Conservation (phyloP, 345 rosid genomes). For the Brassica rapa region DNA sequence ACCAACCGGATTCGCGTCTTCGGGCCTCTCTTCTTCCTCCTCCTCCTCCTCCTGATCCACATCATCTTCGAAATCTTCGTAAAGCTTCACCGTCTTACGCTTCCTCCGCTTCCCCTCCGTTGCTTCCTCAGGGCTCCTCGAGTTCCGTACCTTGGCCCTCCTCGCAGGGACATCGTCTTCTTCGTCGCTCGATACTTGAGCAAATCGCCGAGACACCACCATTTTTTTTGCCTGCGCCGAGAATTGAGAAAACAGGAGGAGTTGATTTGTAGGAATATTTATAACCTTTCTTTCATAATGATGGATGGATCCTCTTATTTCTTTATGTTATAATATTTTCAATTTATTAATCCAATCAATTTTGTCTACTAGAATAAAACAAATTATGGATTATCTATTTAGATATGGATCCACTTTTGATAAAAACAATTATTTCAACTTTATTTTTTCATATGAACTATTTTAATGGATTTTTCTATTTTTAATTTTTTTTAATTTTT, state of each 20-base stretch:
- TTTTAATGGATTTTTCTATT: no score
- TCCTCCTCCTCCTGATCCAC: constrained; percentile 37
- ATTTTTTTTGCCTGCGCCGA: neutral
- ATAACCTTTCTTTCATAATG: neutral
- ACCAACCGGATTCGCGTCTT: constrained; percentile 87
- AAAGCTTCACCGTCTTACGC: constrained; percentile 62
- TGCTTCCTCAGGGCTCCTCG: constrained; percentile 34
- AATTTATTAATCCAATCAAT: neutral
- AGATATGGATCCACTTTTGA: neutral
- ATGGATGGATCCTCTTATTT: neutral
- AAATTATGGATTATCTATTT: neutral
- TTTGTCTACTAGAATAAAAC: neutral
- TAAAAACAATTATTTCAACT: no score
- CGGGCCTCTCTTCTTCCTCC: constrained; percentile 61
- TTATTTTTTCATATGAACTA: no score
- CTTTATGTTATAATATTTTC: no score
- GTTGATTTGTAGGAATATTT: neutral
- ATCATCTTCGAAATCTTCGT: constrained; percentile 40
- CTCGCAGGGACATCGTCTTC: constrained; percentile 56
- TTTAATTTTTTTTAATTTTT: no score
- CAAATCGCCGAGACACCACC: constrained; percentile 71
- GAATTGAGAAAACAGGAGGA: neutral
- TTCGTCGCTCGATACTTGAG: constrained; percentile 81
- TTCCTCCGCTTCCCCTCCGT: constrained; percentile 44
- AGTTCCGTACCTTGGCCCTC: constrained; percentile 37